Evolutionary conservation across 129 eudicot genomes (phyloP).

Genomic region (Dittrichia graveolens): DNA sequence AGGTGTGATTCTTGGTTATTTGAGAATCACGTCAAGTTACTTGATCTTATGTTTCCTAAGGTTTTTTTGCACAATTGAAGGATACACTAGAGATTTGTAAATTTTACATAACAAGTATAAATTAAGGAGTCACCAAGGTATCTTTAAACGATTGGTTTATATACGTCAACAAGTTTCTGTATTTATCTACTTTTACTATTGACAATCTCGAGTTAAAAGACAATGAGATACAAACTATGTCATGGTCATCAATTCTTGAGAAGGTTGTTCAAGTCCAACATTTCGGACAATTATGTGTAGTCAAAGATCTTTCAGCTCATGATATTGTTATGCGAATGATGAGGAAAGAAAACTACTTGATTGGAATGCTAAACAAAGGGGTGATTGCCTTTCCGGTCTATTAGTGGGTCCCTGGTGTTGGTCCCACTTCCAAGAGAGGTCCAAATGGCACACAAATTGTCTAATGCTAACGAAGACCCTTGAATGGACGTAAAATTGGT

Average conservation of each 20-base stretch:
- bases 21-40: constrained; percentile 70
- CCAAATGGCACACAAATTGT: constrained; percentile 49
- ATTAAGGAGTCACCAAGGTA: background rate
- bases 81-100: constrained; percentile 65
- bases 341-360: constrained; percentile 92
- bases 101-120: constrained; percentile 72
- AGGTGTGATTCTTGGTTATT: constrained; percentile 71
- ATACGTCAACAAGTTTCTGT: background rate
- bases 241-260: constrained; percentile 80
- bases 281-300: constrained; percentile 61
- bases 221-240: constrained; percentile 79
- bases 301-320: constrained; percentile 84
- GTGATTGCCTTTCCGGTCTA: constrained; percentile 79
- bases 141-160: no score
- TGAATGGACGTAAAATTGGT: constrained; percentile 95
- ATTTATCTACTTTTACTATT: constrained; percentile 20
- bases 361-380: constrained; percentile 92
- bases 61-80: constrained; percentile 73
- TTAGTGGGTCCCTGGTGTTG: constrained; percentile 81
- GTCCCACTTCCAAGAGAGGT: constrained; percentile 54
- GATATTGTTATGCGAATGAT: constrained; percentile 82
- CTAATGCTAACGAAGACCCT: constrained; percentile 83
- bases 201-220: constrained; percentile 79
- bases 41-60: constrained; percentile 77
- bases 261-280: constrained; percentile 65